These are phyloP conservation scores for Ceratocystis diversiconidia DNA, from an alignment of 2,329 filamentous ascomycete genomes.

Conservation along the genomic window DNA sequence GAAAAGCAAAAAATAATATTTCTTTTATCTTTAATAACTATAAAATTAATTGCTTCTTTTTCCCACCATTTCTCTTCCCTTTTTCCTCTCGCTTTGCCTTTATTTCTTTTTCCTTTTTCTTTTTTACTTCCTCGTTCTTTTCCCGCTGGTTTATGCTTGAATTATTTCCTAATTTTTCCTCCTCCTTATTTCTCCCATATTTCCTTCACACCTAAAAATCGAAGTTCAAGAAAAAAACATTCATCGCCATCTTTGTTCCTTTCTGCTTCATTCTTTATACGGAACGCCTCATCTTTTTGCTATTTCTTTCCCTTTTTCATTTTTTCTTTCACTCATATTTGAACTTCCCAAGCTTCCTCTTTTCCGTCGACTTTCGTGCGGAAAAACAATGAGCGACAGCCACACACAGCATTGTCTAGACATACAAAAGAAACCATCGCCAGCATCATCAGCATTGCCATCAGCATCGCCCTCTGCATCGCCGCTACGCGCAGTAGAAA, in stretches of 20 bases:
- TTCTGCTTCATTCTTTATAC: conserved; percentile 4
- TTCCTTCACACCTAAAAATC: background rate
- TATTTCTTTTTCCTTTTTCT: conserved; percentile 7
- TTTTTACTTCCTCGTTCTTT: conserved; percentile 13
- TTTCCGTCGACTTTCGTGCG: conserved; percentile 41
- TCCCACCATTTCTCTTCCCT: background rate
- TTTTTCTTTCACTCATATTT: background rate
- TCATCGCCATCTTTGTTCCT: background rate
- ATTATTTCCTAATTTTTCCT: conserved; percentile 1
- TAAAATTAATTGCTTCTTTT: background rate
- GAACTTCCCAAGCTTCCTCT: background rate
- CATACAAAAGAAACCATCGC: conserved; percentile 28
- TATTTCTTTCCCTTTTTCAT: background rate
- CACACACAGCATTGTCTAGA: conserved; percentile 28
- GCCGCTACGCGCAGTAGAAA: no score
- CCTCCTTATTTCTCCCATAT: conserved; percentile 2
- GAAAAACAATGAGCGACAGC: conserved; percentile 9
- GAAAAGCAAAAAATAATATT: background rate
- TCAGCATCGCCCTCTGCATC: background rate
- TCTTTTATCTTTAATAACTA: background rate
- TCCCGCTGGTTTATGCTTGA: background rate
- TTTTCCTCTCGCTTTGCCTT: background rate
- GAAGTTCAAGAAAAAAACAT: background rate
- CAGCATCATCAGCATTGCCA: conserved; percentile 35
- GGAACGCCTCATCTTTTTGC: background rate